Conservation (phyloP, 1,284 basidiomycete genomes). For the Irpex sp. region DNA sequence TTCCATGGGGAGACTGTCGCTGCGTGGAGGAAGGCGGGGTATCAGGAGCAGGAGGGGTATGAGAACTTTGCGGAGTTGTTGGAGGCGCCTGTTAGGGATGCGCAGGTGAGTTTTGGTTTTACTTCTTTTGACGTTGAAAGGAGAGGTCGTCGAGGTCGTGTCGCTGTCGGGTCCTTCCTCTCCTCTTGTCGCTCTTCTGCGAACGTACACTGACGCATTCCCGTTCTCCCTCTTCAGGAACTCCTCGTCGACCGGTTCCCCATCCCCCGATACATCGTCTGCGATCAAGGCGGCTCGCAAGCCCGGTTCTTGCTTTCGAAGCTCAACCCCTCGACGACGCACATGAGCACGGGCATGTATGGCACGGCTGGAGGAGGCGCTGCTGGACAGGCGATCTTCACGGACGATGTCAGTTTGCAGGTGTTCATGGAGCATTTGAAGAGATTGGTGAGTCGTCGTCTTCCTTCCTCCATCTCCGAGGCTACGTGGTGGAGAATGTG, state of each 20-base stretch:
- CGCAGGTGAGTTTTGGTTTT: slow-evolving; percentile 42
- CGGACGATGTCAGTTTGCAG: slow-evolving; percentile 96
- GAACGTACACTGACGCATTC: not conserved
- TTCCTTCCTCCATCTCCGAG: not conserved
- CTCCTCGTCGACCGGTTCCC: slow-evolving; percentile 94
- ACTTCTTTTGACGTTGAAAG: not conserved
- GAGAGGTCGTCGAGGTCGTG: not conserved
- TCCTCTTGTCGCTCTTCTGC: slow-evolving; percentile 2
- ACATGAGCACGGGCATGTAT: slow-evolving; percentile 89
- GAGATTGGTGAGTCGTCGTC: slow-evolving; percentile 56
- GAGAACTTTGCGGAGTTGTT: slow-evolving; percentile 97
- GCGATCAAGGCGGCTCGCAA: slow-evolving; percentile 96
- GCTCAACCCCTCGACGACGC: slow-evolving; percentile 96
- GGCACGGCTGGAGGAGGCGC: slow-evolving; percentile 60
- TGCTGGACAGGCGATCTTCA: slow-evolving; percentile 92
- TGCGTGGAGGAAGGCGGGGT: slow-evolving; percentile 98
- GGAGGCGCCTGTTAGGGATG: slow-evolving; percentile 75
- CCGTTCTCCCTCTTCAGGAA: slow-evolving; percentile 47
- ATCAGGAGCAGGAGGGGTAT: slow-evolving; percentile 98
- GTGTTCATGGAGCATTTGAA: slow-evolving; percentile 97
- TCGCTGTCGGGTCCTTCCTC: slow-evolving; percentile 10
- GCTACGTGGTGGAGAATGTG: not conserved
- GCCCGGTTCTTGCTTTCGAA: slow-evolving; percentile 96
- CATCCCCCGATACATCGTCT: slow-evolving; percentile 96
- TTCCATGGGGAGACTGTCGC: slow-evolving; percentile 98